A percentile compares a stretch with the other conserved stretches of the same genome.
These are phyloP conservation scores for Populus simonii DNA, from an alignment of 345 rosid genomes.

Conservation along the genomic window DNA sequence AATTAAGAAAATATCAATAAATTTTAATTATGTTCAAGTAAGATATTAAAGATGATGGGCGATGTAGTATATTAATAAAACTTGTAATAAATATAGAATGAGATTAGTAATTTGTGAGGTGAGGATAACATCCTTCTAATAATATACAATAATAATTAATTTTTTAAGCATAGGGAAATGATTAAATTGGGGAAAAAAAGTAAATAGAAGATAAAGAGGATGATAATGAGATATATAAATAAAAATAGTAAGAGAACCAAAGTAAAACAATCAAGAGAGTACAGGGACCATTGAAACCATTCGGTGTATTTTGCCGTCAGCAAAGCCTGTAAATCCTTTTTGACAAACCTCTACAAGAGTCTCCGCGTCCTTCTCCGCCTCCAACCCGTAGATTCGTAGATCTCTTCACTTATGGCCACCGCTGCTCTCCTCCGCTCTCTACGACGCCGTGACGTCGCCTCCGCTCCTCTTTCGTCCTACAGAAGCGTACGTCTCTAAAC, in stretches of 20 bases:
- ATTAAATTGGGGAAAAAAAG: too few species aligned
- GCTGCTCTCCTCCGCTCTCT: constrained; percentile 62
- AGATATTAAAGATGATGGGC: too few species aligned
- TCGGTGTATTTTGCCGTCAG: neutral
- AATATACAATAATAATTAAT: too few species aligned
- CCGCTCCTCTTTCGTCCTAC: constrained; percentile 54
- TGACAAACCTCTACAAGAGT: neutral
- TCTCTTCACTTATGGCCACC: constrained; percentile 49
- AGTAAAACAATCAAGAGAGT: neutral
- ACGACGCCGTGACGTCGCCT: constrained; percentile 62
- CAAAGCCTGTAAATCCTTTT: constrained; percentile 5
- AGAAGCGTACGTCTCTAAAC: constrained; percentile 46
- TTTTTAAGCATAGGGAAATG: too few species aligned
- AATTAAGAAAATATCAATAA: too few species aligned
- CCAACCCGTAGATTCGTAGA: neutral
- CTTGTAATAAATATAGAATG: too few species aligned
- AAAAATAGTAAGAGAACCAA: neutral
- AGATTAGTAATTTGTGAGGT: too few species aligned
- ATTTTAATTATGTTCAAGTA: too few species aligned
- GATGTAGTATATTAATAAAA: too few species aligned
- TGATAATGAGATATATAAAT: neutral
- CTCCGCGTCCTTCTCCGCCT: too few species aligned
- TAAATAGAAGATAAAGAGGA: neutral
- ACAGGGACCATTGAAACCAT: neutral
- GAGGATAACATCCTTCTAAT: too few species aligned